Evolutionary conservation across 192 early-diverging fungal genomes (phyloP).

Genomic region (Coemansia sp.): DNA sequence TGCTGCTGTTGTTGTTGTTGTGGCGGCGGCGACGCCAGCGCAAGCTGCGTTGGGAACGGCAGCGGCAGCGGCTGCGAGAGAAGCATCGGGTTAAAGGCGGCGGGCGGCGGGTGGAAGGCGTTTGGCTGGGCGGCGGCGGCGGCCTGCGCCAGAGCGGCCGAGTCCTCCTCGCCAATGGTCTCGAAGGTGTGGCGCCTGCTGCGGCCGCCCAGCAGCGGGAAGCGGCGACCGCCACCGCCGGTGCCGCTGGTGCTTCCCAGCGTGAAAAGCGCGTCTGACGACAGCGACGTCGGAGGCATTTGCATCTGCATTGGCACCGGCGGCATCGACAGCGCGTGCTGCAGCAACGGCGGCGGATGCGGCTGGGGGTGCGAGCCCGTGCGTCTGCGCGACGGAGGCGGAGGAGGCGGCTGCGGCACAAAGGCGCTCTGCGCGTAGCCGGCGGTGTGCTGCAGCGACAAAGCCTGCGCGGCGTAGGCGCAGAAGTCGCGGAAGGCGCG

Average conservation of each 20-base stretch:
- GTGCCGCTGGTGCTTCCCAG: constrained; percentile 12
- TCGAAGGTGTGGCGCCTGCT: constrained; percentile 44
- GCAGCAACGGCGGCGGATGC: constrained; percentile 14
- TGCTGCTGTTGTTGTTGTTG: not conserved
- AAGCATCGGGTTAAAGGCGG: constrained; percentile 46
- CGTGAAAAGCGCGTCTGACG: constrained; percentile 28
- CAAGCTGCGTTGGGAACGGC: constrained; percentile 40
- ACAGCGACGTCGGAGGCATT: not conserved
- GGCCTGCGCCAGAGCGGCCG: constrained; percentile 29
- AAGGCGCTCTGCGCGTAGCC: constrained; percentile 16
- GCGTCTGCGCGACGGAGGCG: not conserved
- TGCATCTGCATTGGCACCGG: not conserved
- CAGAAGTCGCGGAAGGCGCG: constrained; percentile 55
- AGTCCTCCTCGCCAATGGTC: constrained; percentile 49
- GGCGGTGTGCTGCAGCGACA: constrained; percentile 48
- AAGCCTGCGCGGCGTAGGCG: constrained; percentile 44
- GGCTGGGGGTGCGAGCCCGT: constrained; percentile 5
- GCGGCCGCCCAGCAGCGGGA: constrained; percentile 13
- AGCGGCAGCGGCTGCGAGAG: constrained; percentile 42
- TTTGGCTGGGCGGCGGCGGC: constrained; percentile 1
- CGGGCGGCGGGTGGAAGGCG: constrained; percentile 2
- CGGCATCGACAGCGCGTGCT: constrained; percentile 14
- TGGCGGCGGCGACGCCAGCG: not conserved
- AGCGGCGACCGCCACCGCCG: not conserved
- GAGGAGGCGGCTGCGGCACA: constrained; percentile 14